A percentile compares a stretch with the other conserved stretches of the same genome.
Conservation (phyloP, 2,329 filamentous ascomycete species). For the Stagonosporopsis vannaccii region DNA sequence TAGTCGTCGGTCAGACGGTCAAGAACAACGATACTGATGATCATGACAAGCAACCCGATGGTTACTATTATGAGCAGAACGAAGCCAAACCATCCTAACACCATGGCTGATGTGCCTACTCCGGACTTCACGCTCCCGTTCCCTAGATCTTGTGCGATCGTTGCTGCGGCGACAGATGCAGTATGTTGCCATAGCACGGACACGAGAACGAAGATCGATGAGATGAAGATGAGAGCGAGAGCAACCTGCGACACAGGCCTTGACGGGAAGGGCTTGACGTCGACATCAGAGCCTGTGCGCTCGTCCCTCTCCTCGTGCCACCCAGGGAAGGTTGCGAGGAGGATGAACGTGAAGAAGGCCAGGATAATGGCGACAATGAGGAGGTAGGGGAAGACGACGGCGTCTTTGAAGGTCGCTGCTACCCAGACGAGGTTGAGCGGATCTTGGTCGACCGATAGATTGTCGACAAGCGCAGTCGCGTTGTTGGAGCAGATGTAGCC, state of each 20-base stretch:
- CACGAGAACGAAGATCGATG: conserved; percentile 71
- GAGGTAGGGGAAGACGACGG: conserved; percentile 96
- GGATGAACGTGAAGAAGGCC: conserved; percentile 92
- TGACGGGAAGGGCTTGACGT: conserved; percentile 93
- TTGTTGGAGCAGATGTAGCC: conserved; percentile 97
- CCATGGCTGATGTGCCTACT: conserved; percentile 94
- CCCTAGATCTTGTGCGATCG: conserved; percentile 90
- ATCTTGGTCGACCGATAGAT: conserved; percentile 89
- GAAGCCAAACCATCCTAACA: conserved; percentile 97
- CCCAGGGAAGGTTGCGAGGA: conserved; percentile 94
- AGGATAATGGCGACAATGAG: conserved; percentile 99
- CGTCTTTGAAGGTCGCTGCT: conserved; percentile 95
- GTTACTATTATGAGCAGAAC: conserved; percentile 92
- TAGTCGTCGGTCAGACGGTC: conserved; percentile 62
- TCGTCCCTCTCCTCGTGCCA: conserved; percentile 93
- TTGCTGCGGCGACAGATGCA: conserved; percentile 91
- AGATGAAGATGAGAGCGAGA: conserved; percentile 85
- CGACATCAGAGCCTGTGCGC: conserved; percentile 77
- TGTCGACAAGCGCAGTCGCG: conserved; percentile 87
- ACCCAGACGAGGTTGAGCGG: conserved; percentile 98
- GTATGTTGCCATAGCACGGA: conserved; percentile 89
- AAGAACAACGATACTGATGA: conserved; percentile 86
- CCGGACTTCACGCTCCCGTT: conserved; percentile 88
- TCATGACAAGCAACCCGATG: conserved; percentile 94
- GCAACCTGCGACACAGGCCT: conserved; percentile 91